Conservation (phyloP, 2,329 filamentous ascomycete species). For the Beauveria bassiana region DNA sequence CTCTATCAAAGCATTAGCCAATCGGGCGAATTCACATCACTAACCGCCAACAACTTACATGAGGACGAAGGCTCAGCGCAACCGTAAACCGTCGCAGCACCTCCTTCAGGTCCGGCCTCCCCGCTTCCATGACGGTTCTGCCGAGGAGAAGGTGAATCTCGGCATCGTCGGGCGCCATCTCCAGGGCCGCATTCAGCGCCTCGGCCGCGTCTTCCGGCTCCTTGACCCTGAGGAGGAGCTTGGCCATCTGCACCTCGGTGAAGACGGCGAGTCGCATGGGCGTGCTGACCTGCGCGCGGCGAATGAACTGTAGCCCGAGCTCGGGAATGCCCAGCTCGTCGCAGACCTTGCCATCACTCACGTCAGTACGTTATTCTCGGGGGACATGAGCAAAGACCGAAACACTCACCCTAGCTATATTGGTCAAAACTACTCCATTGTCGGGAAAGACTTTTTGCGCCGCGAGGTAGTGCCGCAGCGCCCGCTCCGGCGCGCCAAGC, state of each 20-base stretch:
- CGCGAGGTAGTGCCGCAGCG: background rate
- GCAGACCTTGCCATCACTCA: background rate
- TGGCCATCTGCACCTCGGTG: background rate
- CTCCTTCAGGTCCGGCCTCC: background rate
- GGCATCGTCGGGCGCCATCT: background rate
- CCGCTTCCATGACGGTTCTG: background rate
- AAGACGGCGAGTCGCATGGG: background rate
- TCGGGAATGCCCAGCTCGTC: background rate
- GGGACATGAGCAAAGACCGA: no score
- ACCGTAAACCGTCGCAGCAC: background rate
- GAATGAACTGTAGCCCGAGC: background rate
- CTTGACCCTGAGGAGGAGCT: background rate
- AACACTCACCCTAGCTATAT: background rate
- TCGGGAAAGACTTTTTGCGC: background rate
- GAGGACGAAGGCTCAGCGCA: background rate
- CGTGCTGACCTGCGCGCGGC: background rate
- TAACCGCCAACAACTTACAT: background rate
- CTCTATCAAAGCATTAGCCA: background rate
- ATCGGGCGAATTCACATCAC: no score
- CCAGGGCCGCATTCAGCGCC: background rate
- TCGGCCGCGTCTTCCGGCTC: background rate
- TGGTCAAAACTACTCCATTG: background rate
- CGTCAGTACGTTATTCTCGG: background rate
- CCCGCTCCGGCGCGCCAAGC: background rate
- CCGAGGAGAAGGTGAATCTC: background rate